Conservation (phyloP, 2,329 filamentous ascomycete genomes). For the Ramichloridium luteum region DNA sequence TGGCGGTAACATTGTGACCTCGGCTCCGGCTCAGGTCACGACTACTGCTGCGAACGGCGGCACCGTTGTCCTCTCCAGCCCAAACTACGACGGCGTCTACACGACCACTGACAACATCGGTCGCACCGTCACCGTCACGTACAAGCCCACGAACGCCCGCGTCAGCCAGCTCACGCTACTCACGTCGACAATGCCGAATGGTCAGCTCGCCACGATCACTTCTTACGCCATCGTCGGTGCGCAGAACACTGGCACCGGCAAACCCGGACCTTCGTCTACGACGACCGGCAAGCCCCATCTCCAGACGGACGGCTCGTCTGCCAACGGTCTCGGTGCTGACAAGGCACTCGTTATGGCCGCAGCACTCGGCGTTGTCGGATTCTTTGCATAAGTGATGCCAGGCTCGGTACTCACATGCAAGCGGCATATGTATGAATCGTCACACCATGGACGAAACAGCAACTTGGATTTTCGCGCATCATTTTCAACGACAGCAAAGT, state of each 20-base stretch:
- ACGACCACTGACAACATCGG: conserved; percentile 32
- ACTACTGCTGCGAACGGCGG: conserved; percentile 30
- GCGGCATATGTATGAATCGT: no score
- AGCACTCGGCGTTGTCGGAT: not conserved
- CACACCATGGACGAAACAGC: no score
- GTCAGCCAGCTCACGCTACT: conserved; percentile 29
- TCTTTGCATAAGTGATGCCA: no score
- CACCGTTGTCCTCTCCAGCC: conserved; percentile 24
- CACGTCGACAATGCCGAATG: conserved; percentile 25
- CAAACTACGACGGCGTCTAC: conserved; percentile 27
- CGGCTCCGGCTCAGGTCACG: conserved; percentile 26
- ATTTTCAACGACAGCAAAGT: no score
- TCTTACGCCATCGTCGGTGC: conserved; percentile 32
- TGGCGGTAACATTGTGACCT: conserved; percentile 28
- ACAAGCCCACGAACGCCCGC: conserved; percentile 28
- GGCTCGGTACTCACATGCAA: no score
- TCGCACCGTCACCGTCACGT: conserved; percentile 34
- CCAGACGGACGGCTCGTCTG: no score
- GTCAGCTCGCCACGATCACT: conserved; percentile 30
- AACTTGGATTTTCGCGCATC: no score
- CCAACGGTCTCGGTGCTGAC: not conserved
- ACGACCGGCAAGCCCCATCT: conserved; percentile 2
- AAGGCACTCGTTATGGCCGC: not conserved
- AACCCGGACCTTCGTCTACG: conserved; percentile 7
- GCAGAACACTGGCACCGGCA: conserved; percentile 9